Conservation (phyloP, 2,329 filamentous ascomycete species). For the Fonsecaea nubica region DNA sequence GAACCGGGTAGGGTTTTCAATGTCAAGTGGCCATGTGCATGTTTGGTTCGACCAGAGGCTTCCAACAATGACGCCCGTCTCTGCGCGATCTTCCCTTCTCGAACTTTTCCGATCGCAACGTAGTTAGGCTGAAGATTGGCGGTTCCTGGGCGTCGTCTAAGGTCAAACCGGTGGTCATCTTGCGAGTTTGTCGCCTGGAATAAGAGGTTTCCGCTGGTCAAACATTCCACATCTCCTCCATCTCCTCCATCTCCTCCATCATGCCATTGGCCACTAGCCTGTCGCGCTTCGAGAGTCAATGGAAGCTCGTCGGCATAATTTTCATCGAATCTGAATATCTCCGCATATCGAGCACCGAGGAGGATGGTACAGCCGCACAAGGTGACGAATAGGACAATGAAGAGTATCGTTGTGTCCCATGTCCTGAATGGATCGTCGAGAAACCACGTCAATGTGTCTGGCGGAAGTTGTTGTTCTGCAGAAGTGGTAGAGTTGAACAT, state of each 20-base stretch:
- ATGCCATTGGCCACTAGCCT: not conserved
- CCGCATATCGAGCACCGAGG: constrained; percentile 29
- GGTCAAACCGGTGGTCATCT: constrained; percentile 4
- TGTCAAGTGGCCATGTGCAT: not conserved
- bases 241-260: no score
- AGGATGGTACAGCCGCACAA: constrained; percentile 20
- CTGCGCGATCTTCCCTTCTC: constrained; percentile 32
- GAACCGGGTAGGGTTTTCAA: not conserved
- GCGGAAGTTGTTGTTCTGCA: not conserved
- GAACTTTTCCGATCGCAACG: constrained; percentile 34
- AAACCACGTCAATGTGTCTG: constrained; percentile 12
- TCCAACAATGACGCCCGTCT: constrained; percentile 27
- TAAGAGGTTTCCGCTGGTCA: not conserved
- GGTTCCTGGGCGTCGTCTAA: constrained; percentile 17
- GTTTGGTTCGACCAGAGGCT: not conserved
- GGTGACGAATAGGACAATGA: constrained; percentile 8
- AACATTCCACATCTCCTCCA: not conserved
- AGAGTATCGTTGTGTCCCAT: constrained; percentile 30
- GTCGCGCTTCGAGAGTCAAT: constrained; percentile 14
- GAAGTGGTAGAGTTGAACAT: constrained; percentile 2
- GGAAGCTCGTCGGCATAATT: constrained; percentile 5
- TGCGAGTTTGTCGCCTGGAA: not conserved
- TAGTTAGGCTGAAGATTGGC: constrained; percentile 12
- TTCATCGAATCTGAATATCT: constrained; percentile 17
- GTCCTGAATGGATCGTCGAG: constrained; percentile 35